Conservation (phyloP, 805 yeast species). For the Cyberlindnera mycetangii region DNA sequence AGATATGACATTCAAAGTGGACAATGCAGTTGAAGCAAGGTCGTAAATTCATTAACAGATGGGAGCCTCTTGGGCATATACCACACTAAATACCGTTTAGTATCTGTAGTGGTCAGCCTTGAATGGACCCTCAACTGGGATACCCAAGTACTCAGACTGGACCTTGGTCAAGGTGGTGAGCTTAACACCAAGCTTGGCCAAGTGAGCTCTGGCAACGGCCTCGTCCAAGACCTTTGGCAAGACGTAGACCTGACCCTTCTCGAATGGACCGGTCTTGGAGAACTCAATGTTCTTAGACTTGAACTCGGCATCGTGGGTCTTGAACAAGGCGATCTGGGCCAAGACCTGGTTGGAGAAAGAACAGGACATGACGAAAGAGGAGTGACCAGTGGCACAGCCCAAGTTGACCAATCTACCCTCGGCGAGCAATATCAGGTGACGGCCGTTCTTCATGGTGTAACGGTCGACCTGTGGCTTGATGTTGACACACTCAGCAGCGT, state of each 20-base stretch:
- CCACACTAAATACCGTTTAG: slow-evolving; percentile 38
- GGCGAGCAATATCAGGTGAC: slow-evolving; percentile 92
- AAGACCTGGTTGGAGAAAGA: slow-evolving; percentile 99
- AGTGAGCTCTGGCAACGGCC: slow-evolving; percentile 96
- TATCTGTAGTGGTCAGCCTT: slow-evolving; percentile 98
- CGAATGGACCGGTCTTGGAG: slow-evolving; percentile 87
- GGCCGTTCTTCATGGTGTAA: slow-evolving; percentile 83
- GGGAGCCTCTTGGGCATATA: background rate
- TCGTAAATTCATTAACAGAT: slow-evolving; percentile 2
- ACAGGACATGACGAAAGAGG: slow-evolving; percentile 98
- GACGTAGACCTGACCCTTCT: slow-evolving; percentile 82
- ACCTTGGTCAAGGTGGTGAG: slow-evolving; percentile 70
- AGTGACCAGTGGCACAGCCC: slow-evolving; percentile 99
- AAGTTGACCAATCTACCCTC: slow-evolving; percentile 99
- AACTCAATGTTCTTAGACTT: slow-evolving; percentile 82
- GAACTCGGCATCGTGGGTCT: slow-evolving; percentile 78
- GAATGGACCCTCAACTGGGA: slow-evolving; percentile 93
- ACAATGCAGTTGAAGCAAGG: slow-evolving; percentile 28
- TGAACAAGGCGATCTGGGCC: slow-evolving; percentile 97
- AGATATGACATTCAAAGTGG: slow-evolving; percentile 7
- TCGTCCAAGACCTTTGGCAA: slow-evolving; percentile 98
- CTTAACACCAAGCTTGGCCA: slow-evolving; percentile 89
- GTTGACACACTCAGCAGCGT: slow-evolving; percentile 91
- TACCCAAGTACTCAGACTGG: slow-evolving; percentile 93
- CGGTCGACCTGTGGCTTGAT: slow-evolving; percentile 99